Percentiles rank a stretch among this genome's conserved stretches.
These are phyloP conservation scores for Ligustrum vulgare DNA, from an alignment of 257 asterid species.

Conservation along the genomic window DNA sequence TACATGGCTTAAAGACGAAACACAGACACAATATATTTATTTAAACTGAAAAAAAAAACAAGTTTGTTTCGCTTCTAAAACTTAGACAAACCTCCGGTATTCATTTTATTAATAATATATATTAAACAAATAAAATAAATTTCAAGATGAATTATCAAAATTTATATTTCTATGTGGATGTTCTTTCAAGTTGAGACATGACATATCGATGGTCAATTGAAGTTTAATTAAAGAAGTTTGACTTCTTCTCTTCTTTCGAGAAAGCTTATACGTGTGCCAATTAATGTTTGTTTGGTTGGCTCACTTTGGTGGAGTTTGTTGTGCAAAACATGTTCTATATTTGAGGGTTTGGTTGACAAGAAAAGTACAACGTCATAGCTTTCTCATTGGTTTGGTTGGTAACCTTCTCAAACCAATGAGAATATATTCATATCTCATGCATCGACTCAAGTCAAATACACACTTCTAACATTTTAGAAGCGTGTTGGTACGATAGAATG, in stretches of 20 bases:
- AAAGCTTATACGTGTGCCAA: conserved; percentile 21
- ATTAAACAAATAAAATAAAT: too few species aligned
- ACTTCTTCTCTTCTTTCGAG: background rate
- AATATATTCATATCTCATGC: conserved; percentile 1
- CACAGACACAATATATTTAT: too few species aligned
- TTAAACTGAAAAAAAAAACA: too few species aligned
- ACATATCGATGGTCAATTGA: background rate
- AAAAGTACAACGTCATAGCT: conserved; percentile 7
- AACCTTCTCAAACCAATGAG: conserved; percentile 20
- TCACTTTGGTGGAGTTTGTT: conserved; percentile 20
- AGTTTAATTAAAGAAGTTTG: conserved; percentile 9
- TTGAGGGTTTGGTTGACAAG: conserved; percentile 37
- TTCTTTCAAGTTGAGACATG: background rate
- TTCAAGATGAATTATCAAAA: too few species aligned
- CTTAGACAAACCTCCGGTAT: too few species aligned
- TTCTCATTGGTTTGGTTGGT: conserved; percentile 47
- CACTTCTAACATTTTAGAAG: background rate
- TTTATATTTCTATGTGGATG: too few species aligned
- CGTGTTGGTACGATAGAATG: too few species aligned
- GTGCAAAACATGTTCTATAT: conserved; percentile 7
- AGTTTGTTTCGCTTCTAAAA: too few species aligned
- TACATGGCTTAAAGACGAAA: background rate
- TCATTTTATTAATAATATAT: too few species aligned
- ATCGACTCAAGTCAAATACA: background rate
- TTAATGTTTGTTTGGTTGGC: conserved; percentile 36